A percentile compares a stretch with the other conserved stretches of the same genome.
These are phyloP conservation scores for Viridothelium virens DNA, from an alignment of 495 filamentous ascomycete species.

Conservation along the genomic window DNA sequence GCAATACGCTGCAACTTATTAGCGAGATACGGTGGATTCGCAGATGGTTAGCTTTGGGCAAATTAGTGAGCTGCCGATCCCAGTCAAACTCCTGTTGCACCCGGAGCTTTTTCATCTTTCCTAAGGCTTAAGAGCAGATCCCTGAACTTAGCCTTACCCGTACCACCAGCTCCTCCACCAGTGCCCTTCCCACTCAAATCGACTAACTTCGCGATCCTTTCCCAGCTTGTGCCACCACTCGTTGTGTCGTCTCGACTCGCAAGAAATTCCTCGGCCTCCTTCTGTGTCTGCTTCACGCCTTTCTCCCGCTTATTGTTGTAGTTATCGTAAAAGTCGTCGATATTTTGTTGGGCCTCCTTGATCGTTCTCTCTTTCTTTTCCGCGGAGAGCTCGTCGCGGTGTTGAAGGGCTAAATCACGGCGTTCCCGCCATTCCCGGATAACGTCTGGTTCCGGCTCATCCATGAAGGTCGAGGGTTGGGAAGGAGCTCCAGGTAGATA, in stretches of 20 bases:
- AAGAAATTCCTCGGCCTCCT: conserved; percentile 92
- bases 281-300: conserved; percentile 68
- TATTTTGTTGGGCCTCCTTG: conserved; percentile 75
- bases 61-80: neutral
- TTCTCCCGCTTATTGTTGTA: conserved; percentile 98
- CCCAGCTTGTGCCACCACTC: conserved; percentile 93
- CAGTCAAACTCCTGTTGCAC: conserved; percentile 55
- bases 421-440: conserved; percentile 89
- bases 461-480: conserved; percentile 42
- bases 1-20: neutral
- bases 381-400: conserved; percentile 67
- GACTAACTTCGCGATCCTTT: conserved; percentile 92
- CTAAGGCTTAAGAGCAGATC: conserved; percentile 79
- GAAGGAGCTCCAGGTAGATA: conserved; percentile 60
- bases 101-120: conserved; percentile 92
- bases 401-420: conserved; percentile 65
- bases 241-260: conserved; percentile 82
- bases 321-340: conserved; percentile 99
- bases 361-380: conserved; percentile 73
- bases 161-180: conserved; percentile 75
- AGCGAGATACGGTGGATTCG: neutral
- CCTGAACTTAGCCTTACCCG: conserved; percentile 89
- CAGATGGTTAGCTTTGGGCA: no score
- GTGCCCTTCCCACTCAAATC: conserved; percentile 91
- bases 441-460: conserved; percentile 79